Conservation (phyloP, 2,329 filamentous ascomycete genomes). For the Elsinoe necatrix region DNA sequence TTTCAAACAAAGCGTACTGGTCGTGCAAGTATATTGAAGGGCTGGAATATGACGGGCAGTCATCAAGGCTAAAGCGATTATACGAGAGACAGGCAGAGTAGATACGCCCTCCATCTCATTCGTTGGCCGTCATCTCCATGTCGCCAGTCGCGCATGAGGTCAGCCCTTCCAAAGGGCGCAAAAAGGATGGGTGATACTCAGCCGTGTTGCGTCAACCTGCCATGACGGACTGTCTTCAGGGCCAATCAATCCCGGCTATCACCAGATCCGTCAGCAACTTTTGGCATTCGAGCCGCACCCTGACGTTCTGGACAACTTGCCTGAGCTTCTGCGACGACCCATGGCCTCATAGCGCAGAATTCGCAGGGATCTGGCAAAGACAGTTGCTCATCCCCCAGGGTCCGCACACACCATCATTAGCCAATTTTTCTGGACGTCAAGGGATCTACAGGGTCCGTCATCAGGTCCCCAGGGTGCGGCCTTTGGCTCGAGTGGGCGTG, state of each 20-base stretch:
- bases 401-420: neutral
- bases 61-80: neutral
- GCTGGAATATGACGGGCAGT: neutral
- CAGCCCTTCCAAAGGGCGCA: neutral
- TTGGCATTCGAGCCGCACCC: neutral
- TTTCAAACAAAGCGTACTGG: neutral
- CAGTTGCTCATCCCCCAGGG: neutral
- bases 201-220: neutral
- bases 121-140: neutral
- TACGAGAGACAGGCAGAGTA: neutral
- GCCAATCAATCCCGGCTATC: neutral
- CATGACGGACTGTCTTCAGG: neutral
- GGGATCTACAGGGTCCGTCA: conserved; percentile 15
- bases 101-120: neutral
- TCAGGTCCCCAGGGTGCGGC: neutral
- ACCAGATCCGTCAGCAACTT: neutral
- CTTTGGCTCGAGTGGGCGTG: neutral
- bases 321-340: neutral
- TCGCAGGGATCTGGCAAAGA: conserved; percentile 1
- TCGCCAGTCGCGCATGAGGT: neutral
- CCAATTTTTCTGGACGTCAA: conserved; percentile 11
- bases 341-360: neutral
- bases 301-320: neutral
- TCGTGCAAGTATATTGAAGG: neutral
- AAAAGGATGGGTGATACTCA: neutral